Percentiles rank a stretch among this genome's conserved stretches.
These are phyloP conservation scores for Oryza coarctata DNA, from an alignment of 176 grass and related monocot species.

Conservation along the genomic window DNA sequence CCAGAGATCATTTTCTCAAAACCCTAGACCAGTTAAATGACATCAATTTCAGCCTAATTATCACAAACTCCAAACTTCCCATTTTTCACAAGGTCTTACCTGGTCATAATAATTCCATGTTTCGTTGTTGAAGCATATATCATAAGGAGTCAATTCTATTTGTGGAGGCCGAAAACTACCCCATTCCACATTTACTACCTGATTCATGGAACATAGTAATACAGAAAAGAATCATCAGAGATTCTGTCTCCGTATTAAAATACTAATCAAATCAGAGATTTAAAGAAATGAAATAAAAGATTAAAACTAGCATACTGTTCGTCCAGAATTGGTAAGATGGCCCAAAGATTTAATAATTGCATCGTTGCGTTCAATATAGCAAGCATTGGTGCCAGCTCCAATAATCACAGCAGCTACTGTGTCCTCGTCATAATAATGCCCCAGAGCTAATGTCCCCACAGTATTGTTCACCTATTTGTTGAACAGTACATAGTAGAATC, in stretches of 20 bases:
- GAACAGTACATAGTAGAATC: conserved; percentile 15
- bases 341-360: conserved; percentile 67
- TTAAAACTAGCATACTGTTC: conserved; percentile 59
- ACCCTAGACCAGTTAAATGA: conserved; percentile 35
- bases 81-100: conserved; percentile 41
- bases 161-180: conserved; percentile 81
- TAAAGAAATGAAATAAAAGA: conserved; percentile 9
- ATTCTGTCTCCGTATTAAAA: neutral
- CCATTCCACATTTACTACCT: conserved; percentile 98
- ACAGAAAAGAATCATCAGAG: neutral
- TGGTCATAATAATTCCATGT: conserved; percentile 60
- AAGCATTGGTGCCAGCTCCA: conserved; percentile 87
- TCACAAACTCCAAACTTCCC: neutral
- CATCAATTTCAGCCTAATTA: neutral
- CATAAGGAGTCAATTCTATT: conserved; percentile 78
- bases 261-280: neutral
- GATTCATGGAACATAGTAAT: neutral
- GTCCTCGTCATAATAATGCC: conserved; percentile 87
- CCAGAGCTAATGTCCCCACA: conserved; percentile 78
- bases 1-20: conserved; percentile 96
- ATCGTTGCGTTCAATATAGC: conserved; percentile 72
- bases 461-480: conserved; percentile 83
- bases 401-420: conserved; percentile 86
- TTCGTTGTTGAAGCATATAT: conserved; percentile 59
- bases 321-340: conserved; percentile 57